These are phyloP conservation scores for Metschnikowia cerradonensis DNA, from an alignment of 805 yeast species.

Conservation along the genomic window DNA sequence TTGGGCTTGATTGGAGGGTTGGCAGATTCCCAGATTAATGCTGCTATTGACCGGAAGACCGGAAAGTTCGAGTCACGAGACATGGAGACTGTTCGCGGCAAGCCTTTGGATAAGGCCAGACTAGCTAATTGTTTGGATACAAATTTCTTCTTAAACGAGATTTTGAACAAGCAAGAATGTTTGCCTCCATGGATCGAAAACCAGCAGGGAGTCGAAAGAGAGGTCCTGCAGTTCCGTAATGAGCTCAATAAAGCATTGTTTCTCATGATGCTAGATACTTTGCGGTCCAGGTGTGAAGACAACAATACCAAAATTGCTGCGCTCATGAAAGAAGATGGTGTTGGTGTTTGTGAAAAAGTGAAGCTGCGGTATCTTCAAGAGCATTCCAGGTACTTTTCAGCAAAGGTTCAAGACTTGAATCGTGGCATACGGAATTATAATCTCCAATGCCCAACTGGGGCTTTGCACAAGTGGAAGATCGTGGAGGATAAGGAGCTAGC, in stretches of 20 bases:
- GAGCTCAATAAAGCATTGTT: conserved; percentile 39
- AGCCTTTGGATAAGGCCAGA: conserved; percentile 51
- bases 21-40: conserved; percentile 75
- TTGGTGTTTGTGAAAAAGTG: background rate
- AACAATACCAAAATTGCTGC: background rate
- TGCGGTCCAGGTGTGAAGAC: background rate
- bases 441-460: conserved; percentile 36
- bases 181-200: conserved; percentile 89
- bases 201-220: conserved; percentile 53
- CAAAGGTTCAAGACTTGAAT: conserved; percentile 13
- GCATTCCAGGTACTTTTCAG: conserved; percentile 7
- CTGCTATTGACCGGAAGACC: conserved; percentile 52
- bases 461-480: conserved; percentile 37
- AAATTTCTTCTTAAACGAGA: conserved; percentile 71
- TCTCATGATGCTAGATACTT: background rate
- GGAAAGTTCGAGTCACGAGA: conserved; percentile 63
- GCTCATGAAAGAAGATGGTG: background rate
- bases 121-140: conserved; percentile 59
- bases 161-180: conserved; percentile 70
- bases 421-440: conserved; percentile 31
- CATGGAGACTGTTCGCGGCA: conserved; percentile 51
- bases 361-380: background rate
- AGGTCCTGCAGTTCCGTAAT: conserved; percentile 45
- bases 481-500: conserved; percentile 24
- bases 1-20: conserved; percentile 56